These are phyloP conservation scores for Trichoderma virens DNA, from an alignment of 495 filamentous ascomycete species.

Conservation along the genomic window DNA sequence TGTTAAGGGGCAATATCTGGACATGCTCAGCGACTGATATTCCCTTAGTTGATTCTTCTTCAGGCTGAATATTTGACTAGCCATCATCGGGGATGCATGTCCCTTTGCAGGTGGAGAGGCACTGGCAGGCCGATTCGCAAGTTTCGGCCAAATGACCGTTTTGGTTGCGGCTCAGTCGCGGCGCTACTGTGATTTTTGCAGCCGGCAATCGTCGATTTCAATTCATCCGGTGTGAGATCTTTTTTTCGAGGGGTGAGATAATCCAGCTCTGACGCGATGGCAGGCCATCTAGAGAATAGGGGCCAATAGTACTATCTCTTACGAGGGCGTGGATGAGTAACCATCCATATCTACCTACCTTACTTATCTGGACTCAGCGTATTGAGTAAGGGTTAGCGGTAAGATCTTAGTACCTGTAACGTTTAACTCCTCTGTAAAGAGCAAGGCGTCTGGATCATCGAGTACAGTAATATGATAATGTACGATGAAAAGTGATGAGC, in stretches of 20 bases:
- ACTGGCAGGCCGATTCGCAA: neutral
- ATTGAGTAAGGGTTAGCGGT: no score
- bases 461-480: no score
- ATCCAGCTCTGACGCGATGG: neutral
- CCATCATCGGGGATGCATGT: neutral
- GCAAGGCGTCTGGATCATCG: no score
- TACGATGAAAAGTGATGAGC: no score
- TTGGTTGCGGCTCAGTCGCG: neutral
- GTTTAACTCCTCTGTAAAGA: no score
- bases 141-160: conserved; percentile 4
- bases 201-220: conserved; percentile 6
- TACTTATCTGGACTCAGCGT: no score
- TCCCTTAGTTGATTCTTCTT: neutral
- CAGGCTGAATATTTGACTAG: neutral
- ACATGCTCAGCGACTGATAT: neutral
- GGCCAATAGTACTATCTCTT: no score
- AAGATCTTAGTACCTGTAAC: no score
- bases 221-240: conserved; percentile 6
- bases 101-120: neutral
- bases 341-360: no score
- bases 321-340: no score
- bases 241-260: neutral
- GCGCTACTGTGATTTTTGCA: neutral
- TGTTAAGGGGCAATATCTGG: neutral
- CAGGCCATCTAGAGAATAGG: no score